Conservation (phyloP, 176 grass and related monocot species). For the Carex kokanica region DNA sequence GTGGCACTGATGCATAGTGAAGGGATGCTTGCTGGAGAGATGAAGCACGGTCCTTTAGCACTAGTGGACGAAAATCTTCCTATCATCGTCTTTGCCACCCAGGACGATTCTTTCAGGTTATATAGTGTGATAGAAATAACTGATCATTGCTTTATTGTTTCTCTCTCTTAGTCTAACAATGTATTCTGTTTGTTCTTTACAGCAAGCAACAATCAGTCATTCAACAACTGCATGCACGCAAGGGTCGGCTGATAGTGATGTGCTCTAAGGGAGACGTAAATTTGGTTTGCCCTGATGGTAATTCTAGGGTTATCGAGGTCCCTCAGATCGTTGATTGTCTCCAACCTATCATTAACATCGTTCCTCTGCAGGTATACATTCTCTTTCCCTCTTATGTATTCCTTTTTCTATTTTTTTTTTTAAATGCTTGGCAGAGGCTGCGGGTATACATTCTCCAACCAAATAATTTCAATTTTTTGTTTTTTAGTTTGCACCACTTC, state of each 20-base stretch:
- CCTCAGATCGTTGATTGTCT: slow-evolving; percentile 68
- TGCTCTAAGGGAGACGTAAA: slow-evolving; percentile 63
- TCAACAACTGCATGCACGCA: slow-evolving; percentile 89
- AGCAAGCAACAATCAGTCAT: slow-evolving; percentile 93
- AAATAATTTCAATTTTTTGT: background rate
- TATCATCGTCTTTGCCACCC: slow-evolving; percentile 86
- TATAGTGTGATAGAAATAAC: background rate
- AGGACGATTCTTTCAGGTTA: slow-evolving; percentile 72
- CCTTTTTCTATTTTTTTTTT: background rate
- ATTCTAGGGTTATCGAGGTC: slow-evolving; percentile 75
- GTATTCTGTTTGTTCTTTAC: slow-evolving; percentile 1
- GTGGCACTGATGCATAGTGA: slow-evolving; percentile 87
- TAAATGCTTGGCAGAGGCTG: no score
- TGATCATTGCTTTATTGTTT: background rate
- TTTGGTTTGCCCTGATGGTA: slow-evolving; percentile 46
- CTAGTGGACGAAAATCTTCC: slow-evolving; percentile 92
- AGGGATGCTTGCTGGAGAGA: slow-evolving; percentile 97
- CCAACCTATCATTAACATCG: slow-evolving; percentile 80
- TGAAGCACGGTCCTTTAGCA: slow-evolving; percentile 92
- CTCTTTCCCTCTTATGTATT: background rate
- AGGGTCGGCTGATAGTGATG: slow-evolving; percentile 79
- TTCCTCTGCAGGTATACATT: slow-evolving; percentile 70
- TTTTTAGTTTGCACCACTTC: background rate
- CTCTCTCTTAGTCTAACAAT: background rate
- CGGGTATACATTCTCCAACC: no score